Conservation (phyloP, 2,329 filamentous ascomycete species). For the Cadophora malorum region DNA sequence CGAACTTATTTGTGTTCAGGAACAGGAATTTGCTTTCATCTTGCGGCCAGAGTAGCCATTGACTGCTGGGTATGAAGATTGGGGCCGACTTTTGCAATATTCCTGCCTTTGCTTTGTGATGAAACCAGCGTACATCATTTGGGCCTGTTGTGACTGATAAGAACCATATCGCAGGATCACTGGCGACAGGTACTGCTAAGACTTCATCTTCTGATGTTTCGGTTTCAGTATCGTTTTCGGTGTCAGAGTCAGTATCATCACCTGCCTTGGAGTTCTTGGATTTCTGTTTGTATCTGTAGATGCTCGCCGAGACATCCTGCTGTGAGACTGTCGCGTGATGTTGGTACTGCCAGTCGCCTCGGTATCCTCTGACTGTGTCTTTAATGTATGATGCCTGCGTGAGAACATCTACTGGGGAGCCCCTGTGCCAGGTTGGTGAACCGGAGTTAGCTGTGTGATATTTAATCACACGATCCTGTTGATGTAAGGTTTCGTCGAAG, state of each 20-base stretch:
- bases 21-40: neutral
- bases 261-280: neutral
- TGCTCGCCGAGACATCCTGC: neutral
- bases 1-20: conserved; percentile 11
- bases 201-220: conserved; percentile 15
- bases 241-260: conserved; percentile 7
- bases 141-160: neutral
- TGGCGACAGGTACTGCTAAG: neutral
- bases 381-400: neutral
- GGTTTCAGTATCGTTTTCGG: neutral
- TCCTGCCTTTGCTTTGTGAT: conserved; percentile 13
- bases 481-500: neutral
- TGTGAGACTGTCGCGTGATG: neutral
- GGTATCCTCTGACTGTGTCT: neutral
- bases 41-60: conserved; percentile 23
- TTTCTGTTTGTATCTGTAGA: conserved; percentile 14
- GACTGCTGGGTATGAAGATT: neutral
- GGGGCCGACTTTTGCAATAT: conserved; percentile 21
- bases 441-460: neutral
- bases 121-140: conserved; percentile 17
- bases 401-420: too few species aligned
- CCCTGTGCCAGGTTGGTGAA: neutral
- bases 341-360: neutral
- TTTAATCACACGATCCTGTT: neutral
- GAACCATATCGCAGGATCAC: conserved; percentile 20